These are phyloP conservation scores for Venturiaceae sp. DNA, from an alignment of 2,329 filamentous ascomycete species.

Conservation along the genomic window DNA sequence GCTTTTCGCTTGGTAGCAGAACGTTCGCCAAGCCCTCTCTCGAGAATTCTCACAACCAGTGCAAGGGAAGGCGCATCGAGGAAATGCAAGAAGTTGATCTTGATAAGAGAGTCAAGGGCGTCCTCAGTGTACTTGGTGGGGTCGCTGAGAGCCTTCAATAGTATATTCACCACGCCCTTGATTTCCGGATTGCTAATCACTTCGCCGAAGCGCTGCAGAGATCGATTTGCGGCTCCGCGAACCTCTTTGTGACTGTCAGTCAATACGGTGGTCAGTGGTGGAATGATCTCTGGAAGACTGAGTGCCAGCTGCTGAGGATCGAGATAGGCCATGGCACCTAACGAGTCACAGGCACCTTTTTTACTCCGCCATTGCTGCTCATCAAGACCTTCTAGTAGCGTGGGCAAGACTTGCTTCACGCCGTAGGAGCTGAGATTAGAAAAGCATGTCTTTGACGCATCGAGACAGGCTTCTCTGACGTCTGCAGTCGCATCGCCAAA, in stretches of 20 bases:
- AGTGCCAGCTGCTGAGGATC: constrained; percentile 89
- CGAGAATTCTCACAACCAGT: constrained; percentile 87
- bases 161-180: constrained; percentile 79
- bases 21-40: constrained; percentile 81
- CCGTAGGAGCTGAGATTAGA: constrained; percentile 88
- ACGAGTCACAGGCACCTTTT: constrained; percentile 90
- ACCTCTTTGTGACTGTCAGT: constrained; percentile 99
- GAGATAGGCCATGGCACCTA: constrained; percentile 97
- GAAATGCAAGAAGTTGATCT: constrained; percentile 97
- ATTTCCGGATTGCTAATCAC: constrained; percentile 98
- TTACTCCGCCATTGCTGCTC: constrained; percentile 98
- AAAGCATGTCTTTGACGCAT: constrained; percentile 91
- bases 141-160: constrained; percentile 94
- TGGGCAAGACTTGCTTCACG: constrained; percentile 89
- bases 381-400: constrained; percentile 81
- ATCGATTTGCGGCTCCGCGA: constrained; percentile 81
- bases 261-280: constrained; percentile 82
- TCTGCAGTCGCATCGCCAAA: constrained; percentile 85
- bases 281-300: constrained; percentile 93
- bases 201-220: constrained; percentile 94
- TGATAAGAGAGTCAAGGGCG: constrained; percentile 86
- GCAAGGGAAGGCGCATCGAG: constrained; percentile 95
- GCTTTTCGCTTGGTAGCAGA: constrained; percentile 95
- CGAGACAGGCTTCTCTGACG: constrained; percentile 85
- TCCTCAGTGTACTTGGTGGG: constrained; percentile 96